phyloP scores from a whole-genome alignment of 306 rosid genomes.

The Hylodesmum podocarpum region DNA sequence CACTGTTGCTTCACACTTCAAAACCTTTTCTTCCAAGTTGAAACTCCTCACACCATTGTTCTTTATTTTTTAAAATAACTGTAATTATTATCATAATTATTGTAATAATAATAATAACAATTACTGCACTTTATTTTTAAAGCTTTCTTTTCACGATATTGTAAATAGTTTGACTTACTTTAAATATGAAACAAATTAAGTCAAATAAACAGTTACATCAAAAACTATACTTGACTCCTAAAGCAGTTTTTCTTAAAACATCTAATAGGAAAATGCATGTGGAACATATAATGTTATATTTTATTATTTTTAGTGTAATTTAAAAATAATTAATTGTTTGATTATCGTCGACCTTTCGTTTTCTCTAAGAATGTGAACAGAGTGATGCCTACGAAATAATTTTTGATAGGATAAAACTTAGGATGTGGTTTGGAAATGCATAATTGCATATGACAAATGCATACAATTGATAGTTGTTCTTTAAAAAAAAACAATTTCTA shows the following conservation, averaged over 20 bases:
- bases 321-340: neutral
- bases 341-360: neutral
- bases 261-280: neutral
- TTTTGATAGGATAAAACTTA: neutral
- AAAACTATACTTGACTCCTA: neutral
- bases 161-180: neutral
- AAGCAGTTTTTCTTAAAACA: neutral
- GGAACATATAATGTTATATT: neutral
- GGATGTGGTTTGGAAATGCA: neutral
- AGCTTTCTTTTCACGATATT: neutral
- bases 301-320: neutral
- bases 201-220: neutral
- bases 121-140: neutral
- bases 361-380: neutral
- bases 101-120: neutral
- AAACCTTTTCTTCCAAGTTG: neutral
- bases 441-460: constrained; percentile 2
- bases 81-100: too few species aligned
- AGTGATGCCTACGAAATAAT: neutral
- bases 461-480: neutral
- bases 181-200: neutral
- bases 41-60: neutral
- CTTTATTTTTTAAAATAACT: neutral
- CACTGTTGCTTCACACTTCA: constrained; percentile 31
- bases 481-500: neutral